These are phyloP conservation scores for Castanea crenata DNA, from an alignment of 306 rosid species.

Conservation along the genomic window DNA sequence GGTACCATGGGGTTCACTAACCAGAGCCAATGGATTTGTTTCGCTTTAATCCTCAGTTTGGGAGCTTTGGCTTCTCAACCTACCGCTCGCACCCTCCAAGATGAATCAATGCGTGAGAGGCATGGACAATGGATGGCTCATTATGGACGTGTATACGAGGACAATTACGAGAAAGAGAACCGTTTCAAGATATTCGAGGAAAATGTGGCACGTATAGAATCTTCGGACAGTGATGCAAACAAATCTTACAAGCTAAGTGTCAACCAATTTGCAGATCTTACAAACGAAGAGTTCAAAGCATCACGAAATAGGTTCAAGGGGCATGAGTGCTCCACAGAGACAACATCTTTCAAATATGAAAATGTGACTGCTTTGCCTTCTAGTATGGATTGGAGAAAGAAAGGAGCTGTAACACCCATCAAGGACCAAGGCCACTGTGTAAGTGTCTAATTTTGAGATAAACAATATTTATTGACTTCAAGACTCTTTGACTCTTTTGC, in stretches of 20 bases:
- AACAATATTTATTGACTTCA: background rate
- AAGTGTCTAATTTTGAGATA: background rate
- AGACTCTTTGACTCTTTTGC: too few species aligned
- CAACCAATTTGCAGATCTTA: slow-evolving; percentile 29
- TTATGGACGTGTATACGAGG: slow-evolving; percentile 21
- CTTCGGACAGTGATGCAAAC: slow-evolving; percentile 3
- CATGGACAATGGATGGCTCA: slow-evolving; percentile 38
- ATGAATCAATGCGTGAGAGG: slow-evolving; percentile 24
- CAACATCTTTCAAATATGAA: slow-evolving; percentile 21
- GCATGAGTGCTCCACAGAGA: background rate
- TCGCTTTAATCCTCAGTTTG: slow-evolving; percentile 23
- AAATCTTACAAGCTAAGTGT: slow-evolving; percentile 21
- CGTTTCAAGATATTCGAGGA: slow-evolving; percentile 26
- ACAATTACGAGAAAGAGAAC: slow-evolving; percentile 8
- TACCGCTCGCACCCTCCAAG: slow-evolving; percentile 37
- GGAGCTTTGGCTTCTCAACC: slow-evolving; percentile 26
- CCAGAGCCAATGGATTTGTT: slow-evolving; percentile 6
- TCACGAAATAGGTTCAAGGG: slow-evolving; percentile 20
- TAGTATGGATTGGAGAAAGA: slow-evolving; percentile 25
- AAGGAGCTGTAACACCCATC: slow-evolving; percentile 27
- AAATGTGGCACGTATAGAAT: slow-evolving; percentile 15
- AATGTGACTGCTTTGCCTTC: background rate
- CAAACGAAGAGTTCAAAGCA: slow-evolving; percentile 30
- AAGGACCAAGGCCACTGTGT: slow-evolving; percentile 47
- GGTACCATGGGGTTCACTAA: slow-evolving; percentile 26